Conservation (phyloP, 306 rosid species). For the Medicago ruthenica region DNA sequence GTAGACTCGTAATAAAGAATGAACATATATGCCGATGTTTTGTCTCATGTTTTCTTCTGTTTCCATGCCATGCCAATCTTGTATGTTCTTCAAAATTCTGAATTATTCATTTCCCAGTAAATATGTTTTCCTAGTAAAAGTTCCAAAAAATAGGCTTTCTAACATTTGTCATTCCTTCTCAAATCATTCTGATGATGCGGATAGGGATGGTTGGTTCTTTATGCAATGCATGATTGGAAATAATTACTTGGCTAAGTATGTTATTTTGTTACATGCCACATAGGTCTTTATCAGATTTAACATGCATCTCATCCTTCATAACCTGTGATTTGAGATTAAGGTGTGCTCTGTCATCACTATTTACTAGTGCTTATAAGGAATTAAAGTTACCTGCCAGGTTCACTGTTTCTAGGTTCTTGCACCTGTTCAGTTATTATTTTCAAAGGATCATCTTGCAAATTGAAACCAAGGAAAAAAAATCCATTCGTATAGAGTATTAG, state of each 20-base stretch:
- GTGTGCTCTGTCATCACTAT: background rate
- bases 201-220: constrained; percentile 21
- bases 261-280: constrained; percentile 6
- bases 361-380: constrained; percentile 13
- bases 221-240: constrained; percentile 12
- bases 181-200: constrained; percentile 13
- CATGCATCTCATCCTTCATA: constrained; percentile 26
- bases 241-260: constrained; percentile 22
- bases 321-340: constrained; percentile 5
- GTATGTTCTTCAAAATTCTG: background rate
- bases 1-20: constrained; percentile 36
- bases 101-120: constrained; percentile 30
- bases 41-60: constrained; percentile 22
- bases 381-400: constrained; percentile 2
- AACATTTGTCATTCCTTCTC: background rate
- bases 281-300: background rate
- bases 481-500: background rate
- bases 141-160: background rate
- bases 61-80: constrained; percentile 10
- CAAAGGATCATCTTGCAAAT: constrained; percentile 31
- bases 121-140: background rate
- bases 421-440: constrained; percentile 29
- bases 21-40: constrained; percentile 24
- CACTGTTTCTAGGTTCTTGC: constrained; percentile 17
- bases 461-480: background rate